These are phyloP conservation scores for Emydomyces testavorans DNA, from an alignment of 2,329 filamentous ascomycete genomes.

Conservation along the genomic window DNA sequence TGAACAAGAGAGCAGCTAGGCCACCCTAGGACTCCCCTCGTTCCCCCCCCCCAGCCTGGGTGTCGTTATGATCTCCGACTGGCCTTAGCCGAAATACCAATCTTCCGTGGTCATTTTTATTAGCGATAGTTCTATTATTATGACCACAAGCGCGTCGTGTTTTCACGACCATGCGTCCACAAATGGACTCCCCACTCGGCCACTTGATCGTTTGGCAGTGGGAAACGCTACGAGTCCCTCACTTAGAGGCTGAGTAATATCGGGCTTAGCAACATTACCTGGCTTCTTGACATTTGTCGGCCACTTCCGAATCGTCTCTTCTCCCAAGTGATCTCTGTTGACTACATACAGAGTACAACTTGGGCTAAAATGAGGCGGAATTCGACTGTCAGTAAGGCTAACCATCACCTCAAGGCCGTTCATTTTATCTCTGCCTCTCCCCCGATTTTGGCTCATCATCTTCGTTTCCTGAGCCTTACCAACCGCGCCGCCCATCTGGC, in stretches of 20 bases:
- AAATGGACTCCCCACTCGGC: not conserved
- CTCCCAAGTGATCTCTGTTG: not conserved
- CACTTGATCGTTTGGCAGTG: not conserved
- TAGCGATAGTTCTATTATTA: not conserved
- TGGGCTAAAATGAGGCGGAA: conserved; percentile 6
- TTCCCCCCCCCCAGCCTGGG: too few relatives aligned
- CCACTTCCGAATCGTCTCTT: not conserved
- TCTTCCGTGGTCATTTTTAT: not conserved
- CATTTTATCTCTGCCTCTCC: not conserved
- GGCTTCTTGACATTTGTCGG: not conserved
- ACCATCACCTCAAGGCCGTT: too few relatives aligned
- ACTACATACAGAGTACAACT: not conserved
- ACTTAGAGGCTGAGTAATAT: not conserved
- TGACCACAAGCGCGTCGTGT: not conserved
- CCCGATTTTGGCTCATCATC: not conserved
- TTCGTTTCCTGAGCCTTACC: not conserved
- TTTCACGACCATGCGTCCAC: conserved; percentile 1
- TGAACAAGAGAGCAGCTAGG: not conserved
- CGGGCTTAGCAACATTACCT: not conserved
- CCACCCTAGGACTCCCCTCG: too few relatives aligned
- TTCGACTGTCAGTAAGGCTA: conserved; percentile 3
- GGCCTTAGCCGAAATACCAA: not conserved
- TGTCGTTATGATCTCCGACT: not conserved
- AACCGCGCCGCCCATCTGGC: not conserved
- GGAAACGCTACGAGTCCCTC: not conserved